A percentile compares a stretch with the other conserved stretches of the same genome.
These are phyloP conservation scores for Candida anglica DNA, from an alignment of 805 yeast genomes.

Conservation along the genomic window DNA sequence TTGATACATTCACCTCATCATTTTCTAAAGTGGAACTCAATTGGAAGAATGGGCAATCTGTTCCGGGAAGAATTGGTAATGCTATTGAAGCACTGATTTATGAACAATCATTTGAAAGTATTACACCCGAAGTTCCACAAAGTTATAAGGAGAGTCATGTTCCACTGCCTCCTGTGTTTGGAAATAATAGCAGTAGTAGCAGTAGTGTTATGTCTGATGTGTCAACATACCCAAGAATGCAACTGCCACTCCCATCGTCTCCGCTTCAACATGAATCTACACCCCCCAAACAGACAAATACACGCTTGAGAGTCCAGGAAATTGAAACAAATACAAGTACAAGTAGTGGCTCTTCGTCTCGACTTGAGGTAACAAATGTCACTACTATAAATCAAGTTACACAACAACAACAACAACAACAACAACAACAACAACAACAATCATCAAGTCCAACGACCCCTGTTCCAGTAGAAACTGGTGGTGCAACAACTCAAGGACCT, in stretches of 20 bases:
- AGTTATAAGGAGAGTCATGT: conserved; percentile 4
- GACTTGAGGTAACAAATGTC: too few species aligned
- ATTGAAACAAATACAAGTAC: too few species aligned
- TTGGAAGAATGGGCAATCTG: conserved; percentile 11
- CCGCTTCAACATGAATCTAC: neutral
- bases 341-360: too few species aligned
- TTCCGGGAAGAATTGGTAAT: conserved; percentile 29
- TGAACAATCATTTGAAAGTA: conserved; percentile 1
- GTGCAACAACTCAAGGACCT: too few species aligned
- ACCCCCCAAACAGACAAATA: neutral
- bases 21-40: conserved; percentile 42
- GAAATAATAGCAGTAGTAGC: conserved; percentile 9
- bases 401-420: too few species aligned
- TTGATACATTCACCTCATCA: conserved; percentile 47
- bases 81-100: conserved; percentile 19
- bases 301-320: too few species aligned
- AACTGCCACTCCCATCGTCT: neutral
- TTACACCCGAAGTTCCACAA: conserved; percentile 7
- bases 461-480: too few species aligned
- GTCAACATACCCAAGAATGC: too few species aligned
- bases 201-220: too few species aligned
- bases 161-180: conserved; percentile 17
- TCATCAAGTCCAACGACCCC: too few species aligned
- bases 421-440: too few species aligned
- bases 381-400: too few species aligned